Conservation (phyloP, 345 rosid species). For the Aethionema arabicum region DNA sequence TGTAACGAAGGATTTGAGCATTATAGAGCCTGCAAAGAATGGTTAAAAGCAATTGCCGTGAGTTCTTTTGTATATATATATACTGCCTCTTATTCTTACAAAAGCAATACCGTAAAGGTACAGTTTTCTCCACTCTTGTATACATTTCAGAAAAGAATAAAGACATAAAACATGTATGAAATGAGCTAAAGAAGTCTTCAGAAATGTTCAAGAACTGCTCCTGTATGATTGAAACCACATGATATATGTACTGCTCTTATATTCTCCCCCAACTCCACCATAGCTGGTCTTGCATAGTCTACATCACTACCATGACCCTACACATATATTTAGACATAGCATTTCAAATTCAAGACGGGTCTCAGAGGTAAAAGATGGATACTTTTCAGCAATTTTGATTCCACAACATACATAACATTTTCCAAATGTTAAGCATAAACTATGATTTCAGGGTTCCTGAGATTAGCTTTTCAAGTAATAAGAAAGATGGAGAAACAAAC, state of each 20-base stretch:
- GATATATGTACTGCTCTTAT: constrained; percentile 72
- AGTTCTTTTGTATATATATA: neutral
- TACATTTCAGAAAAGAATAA: constrained; percentile 2
- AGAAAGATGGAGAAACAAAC: constrained; percentile 46
- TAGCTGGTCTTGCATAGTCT: constrained; percentile 58
- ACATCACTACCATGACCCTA: constrained; percentile 95
- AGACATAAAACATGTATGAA: neutral
- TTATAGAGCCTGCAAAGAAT: too few relatives aligned
- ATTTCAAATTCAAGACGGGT: neutral
- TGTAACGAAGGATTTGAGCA: too few relatives aligned
- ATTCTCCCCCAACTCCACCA: constrained; percentile 51
- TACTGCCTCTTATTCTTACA: constrained; percentile 14
- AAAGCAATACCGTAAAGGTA: neutral
- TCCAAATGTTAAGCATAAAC: too few relatives aligned
- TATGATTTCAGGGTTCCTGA: too few relatives aligned
- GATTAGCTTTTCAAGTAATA: constrained; percentile 17
- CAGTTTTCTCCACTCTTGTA: constrained; percentile 3
- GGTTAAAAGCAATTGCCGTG: too few relatives aligned
- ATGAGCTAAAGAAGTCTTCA: constrained; percentile 24
- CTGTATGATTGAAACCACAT: constrained; percentile 91
- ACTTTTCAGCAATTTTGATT: neutral
- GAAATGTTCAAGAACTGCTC: constrained; percentile 59
- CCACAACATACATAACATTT: neutral
- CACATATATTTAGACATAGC: constrained; percentile 2
- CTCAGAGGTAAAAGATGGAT: neutral